phyloP scores from a whole-genome alignment of 139 green algal species.

The Nannochloris sp. region DNA sequence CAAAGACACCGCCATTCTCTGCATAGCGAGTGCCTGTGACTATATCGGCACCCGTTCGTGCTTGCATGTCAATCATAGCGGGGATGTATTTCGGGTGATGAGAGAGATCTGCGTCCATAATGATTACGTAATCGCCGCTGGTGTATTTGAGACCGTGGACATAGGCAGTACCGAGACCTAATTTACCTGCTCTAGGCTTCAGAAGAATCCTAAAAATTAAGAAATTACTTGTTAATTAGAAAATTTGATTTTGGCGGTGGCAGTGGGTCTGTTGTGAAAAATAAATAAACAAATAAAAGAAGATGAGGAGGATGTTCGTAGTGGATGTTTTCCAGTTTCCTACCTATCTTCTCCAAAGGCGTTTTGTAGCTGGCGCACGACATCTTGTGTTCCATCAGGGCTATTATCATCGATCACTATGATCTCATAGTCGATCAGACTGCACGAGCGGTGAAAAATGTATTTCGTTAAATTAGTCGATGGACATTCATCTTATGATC shows the following conservation, averaged over 20 bases:
- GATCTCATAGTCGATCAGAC: constrained; percentile 69
- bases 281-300: background rate
- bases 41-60: constrained; percentile 60
- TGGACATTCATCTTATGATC: background rate
- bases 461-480: too few species aligned
- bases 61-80: constrained; percentile 46
- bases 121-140: constrained; percentile 70
- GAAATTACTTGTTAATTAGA: background rate
- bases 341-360: constrained; percentile 52
- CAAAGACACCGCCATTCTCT: constrained; percentile 71
- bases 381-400: constrained; percentile 84
- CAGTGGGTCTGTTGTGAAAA: background rate
- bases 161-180: constrained; percentile 78
- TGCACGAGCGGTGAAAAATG: too few species aligned
- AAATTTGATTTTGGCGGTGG: background rate
- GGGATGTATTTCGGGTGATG: constrained; percentile 88
- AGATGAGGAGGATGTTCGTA: background rate
- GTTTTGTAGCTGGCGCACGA: constrained; percentile 53
- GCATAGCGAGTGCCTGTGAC: constrained; percentile 86
- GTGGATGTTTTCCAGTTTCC: background rate
- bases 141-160: constrained; percentile 60
- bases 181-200: constrained; percentile 53
- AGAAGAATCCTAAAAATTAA: constrained; percentile 45
- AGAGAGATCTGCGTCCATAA: constrained; percentile 97
- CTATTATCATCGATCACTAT: constrained; percentile 92